Evolutionary conservation across 208 protist genomes (phyloP).

Genomic region (Leishmania mexicana): DNA sequence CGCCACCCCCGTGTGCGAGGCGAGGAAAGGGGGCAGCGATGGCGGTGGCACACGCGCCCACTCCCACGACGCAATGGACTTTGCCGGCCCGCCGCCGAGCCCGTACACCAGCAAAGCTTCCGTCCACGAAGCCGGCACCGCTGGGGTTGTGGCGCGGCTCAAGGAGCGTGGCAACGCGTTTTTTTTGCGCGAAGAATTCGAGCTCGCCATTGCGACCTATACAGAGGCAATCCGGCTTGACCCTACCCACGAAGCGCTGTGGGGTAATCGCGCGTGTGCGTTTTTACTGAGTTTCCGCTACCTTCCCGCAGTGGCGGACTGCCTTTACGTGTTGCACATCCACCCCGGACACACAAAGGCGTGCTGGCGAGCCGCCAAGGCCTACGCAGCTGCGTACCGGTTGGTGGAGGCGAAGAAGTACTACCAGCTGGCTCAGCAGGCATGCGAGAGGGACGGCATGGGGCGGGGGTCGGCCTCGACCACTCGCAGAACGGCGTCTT

Average conservation of each 20-base stretch:
- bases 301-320: slow-evolving; percentile 66
- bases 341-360: slow-evolving; percentile 59
- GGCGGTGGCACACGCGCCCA: neutral
- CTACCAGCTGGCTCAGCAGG: slow-evolving; percentile 50
- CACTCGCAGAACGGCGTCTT: neutral
- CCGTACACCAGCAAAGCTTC: neutral
- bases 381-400: slow-evolving; percentile 35
- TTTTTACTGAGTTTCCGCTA: slow-evolving; percentile 71
- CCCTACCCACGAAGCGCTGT: slow-evolving; percentile 49
- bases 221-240: slow-evolving; percentile 63
- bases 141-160: slow-evolving; percentile 19
- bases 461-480: neutral
- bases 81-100: neutral
- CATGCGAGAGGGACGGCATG: slow-evolving; percentile 20
- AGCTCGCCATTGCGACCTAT: slow-evolving; percentile 59
- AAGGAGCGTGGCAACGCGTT: slow-evolving; percentile 68
- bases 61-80: neutral
- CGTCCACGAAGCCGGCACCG: neutral
- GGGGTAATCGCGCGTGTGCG: slow-evolving; percentile 77
- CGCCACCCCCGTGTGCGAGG: neutral
- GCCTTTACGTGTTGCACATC: slow-evolving; percentile 49
- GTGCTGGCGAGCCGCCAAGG: slow-evolving; percentile 77
- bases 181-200: slow-evolving; percentile 56
- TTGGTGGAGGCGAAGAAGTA: slow-evolving; percentile 43
- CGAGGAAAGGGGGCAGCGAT: neutral